These are phyloP conservation scores for Penicillium mononematosum DNA, from an alignment of 495 filamentous ascomycete genomes.

Conservation along the genomic window DNA sequence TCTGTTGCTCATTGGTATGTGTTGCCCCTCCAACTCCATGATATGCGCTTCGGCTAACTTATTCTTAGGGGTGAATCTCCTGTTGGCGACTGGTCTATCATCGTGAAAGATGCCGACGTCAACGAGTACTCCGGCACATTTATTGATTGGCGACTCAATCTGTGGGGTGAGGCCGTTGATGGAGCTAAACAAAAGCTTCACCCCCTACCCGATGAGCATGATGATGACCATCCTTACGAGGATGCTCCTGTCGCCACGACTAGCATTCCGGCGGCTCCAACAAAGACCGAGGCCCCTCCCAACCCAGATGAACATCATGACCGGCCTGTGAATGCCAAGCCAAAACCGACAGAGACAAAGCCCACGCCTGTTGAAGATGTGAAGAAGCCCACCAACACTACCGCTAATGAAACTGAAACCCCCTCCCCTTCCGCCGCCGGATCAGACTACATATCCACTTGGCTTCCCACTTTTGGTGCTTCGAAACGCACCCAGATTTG, in stretches of 20 bases:
- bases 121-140: conserved; percentile 78
- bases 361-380: conserved; percentile 21
- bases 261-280: conserved; percentile 45
- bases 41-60: conserved; percentile 13
- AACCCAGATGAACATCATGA: conserved; percentile 69
- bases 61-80: conserved; percentile 77
- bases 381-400: conserved; percentile 31
- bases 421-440: conserved; percentile 44
- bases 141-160: conserved; percentile 86
- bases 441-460: conserved; percentile 73
- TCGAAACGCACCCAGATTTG: conserved; percentile 86
- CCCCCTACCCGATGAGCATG: conserved; percentile 80
- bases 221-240: conserved; percentile 75
- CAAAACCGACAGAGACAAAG: conserved; percentile 36
- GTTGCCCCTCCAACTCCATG: not conserved
- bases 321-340: conserved; percentile 69
- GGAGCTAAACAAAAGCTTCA: conserved; percentile 64
- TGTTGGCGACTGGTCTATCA: conserved; percentile 82
- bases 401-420: conserved; percentile 37
- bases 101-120: conserved; percentile 80
- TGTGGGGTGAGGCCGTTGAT: conserved; percentile 89
- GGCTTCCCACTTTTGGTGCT: conserved; percentile 93
- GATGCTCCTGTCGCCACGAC: conserved; percentile 54
- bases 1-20: conserved; percentile 91
- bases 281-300: conserved; percentile 42